These are phyloP conservation scores for Cyanophora paradoxa DNA, from an alignment of 78 protist species.

Conservation along the genomic window DNA sequence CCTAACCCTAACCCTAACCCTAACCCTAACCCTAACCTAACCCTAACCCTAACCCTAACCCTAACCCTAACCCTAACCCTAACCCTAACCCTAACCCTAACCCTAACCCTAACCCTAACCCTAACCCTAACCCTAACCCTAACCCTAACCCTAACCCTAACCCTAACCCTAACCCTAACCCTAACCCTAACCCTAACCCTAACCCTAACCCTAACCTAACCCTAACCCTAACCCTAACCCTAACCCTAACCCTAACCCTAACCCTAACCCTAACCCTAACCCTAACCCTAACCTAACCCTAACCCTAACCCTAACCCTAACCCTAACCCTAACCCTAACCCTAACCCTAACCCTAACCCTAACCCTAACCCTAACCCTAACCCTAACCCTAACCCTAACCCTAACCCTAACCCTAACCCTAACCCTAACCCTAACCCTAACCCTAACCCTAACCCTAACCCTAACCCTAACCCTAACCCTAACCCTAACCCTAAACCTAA, in stretches of 20 bases:
- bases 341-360: slow-evolving; percentile 11
- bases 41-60: too few relatives aligned
- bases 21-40: too few relatives aligned
- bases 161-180: slow-evolving; percentile 12
- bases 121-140: slow-evolving; percentile 11
- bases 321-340: slow-evolving; percentile 12
- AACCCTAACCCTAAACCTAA: background rate
- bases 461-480: slow-evolving; percentile 1
- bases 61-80: too few relatives aligned
- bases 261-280: background rate
- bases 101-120: slow-evolving; percentile 12
- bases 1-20: slow-evolving; percentile 11
- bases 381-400: slow-evolving; percentile 12
- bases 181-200: slow-evolving; percentile 11
- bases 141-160: slow-evolving; percentile 10
- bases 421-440: slow-evolving; percentile 10
- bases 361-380: slow-evolving; percentile 10
- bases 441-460: slow-evolving; percentile 12
- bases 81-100: too few relatives aligned
- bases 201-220: too few relatives aligned
- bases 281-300: too few relatives aligned
- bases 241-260: background rate
- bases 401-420: slow-evolving; percentile 11
- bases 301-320: too few relatives aligned
- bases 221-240: background rate